These are phyloP conservation scores for Stevia rebaudiana DNA, from an alignment of 140 eudicot species.

Conservation along the genomic window DNA sequence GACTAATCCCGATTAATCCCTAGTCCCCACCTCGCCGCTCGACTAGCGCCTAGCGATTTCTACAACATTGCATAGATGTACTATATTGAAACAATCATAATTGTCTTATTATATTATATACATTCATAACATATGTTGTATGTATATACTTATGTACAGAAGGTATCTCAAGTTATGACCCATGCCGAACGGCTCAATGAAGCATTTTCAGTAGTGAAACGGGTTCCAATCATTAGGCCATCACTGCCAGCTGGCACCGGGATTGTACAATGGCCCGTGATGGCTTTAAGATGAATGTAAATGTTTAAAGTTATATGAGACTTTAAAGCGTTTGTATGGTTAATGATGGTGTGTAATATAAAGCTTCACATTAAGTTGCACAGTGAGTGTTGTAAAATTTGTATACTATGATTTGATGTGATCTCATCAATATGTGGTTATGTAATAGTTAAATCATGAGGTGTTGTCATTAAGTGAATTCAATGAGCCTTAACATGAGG, in stretches of 20 bases:
- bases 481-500: not conserved
- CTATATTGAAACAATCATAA: not conserved
- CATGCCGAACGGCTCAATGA: slow-evolving; percentile 79
- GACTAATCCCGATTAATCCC: too few relatives aligned
- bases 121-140: not conserved
- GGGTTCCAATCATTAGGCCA: slow-evolving; percentile 69
- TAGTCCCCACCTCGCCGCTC: too few relatives aligned
- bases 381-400: slow-evolving; percentile 24
- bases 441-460: slow-evolving; percentile 31
- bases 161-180: slow-evolving; percentile 80
- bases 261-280: slow-evolving; percentile 60
- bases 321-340: slow-evolving; percentile 18
- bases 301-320: not conserved
- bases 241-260: slow-evolving; percentile 61
- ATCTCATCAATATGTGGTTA: slow-evolving; percentile 23
- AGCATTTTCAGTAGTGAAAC: slow-evolving; percentile 79
- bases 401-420: slow-evolving; percentile 28
- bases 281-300: slow-evolving; percentile 51
- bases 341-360: slow-evolving; percentile 26
- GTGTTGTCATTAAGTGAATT: slow-evolving; percentile 15
- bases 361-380: slow-evolving; percentile 25
- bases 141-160: slow-evolving; percentile 36
- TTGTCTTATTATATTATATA: not conserved
- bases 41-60: too few relatives aligned
- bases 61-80: not conserved